phyloP scores from a whole-genome alignment of 1,284 basidiomycete genomes.

The Trametes pubescens region DNA sequence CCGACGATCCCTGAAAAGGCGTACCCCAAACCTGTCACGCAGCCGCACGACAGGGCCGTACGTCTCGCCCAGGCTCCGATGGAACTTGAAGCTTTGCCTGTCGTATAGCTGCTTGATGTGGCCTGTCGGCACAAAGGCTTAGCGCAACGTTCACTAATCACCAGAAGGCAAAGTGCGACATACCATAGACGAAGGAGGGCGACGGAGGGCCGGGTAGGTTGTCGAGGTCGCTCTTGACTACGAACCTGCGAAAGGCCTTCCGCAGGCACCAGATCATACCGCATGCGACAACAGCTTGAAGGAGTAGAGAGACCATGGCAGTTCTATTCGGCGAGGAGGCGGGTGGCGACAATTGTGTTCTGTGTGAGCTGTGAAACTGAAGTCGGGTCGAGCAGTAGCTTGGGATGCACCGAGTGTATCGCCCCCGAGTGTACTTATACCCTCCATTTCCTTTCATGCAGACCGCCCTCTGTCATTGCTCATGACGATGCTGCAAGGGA shows the following conservation, averaged over 20 bases:
- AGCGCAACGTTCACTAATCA: not conserved
- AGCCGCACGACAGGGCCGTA: slow-evolving; percentile 35
- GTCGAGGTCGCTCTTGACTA: slow-evolving; percentile 24
- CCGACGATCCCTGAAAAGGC: not conserved
- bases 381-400: no score
- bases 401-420: no score
- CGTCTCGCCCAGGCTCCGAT: slow-evolving; percentile 25
- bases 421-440: no score
- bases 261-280: slow-evolving; percentile 19
- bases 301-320: not conserved
- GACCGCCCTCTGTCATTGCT: no score
- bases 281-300: slow-evolving; percentile 15
- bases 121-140: slow-evolving; percentile 16
- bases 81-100: slow-evolving; percentile 30
- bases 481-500: no score
- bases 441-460: no score
- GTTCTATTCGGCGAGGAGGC: not conserved
- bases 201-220: slow-evolving; percentile 24
- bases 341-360: no score
- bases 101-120: slow-evolving; percentile 26
- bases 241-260: slow-evolving; percentile 13
- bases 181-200: slow-evolving; percentile 23
- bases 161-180: not conserved
- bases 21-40: slow-evolving; percentile 25
- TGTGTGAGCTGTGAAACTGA: no score